A percentile compares a stretch with the other conserved stretches of the same genome.
Conservation (phyloP, 345 rosid species). For the Passiflora organensis region DNA sequence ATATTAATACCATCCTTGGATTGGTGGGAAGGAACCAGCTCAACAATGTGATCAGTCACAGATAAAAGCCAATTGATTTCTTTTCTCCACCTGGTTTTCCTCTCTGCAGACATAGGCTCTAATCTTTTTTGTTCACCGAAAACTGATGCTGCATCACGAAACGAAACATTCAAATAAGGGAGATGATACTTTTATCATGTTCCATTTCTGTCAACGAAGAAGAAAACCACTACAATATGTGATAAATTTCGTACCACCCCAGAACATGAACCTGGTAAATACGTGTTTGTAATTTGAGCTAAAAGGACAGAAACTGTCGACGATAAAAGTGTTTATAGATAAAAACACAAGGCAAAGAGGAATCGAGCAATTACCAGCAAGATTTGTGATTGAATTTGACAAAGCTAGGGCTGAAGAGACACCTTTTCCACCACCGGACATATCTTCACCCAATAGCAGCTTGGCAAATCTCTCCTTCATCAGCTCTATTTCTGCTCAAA, state of each 20-base stretch:
- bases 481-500: constrained; percentile 41
- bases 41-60: constrained; percentile 77
- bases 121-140: constrained; percentile 70
- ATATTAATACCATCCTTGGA: constrained; percentile 60
- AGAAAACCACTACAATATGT: no score
- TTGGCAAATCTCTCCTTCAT: constrained; percentile 68
- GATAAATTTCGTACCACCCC: no score
- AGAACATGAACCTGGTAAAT: no score
- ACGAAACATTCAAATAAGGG: not conserved
- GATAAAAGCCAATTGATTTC: constrained; percentile 84
- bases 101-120: constrained; percentile 77
- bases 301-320: no score
- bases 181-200: not conserved
- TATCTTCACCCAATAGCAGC: constrained; percentile 69
- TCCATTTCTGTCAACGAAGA: not conserved
- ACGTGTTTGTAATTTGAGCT: no score
- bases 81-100: constrained; percentile 75
- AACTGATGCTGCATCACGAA: constrained; percentile 53
- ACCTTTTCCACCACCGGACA: constrained; percentile 81
- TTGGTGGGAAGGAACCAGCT: constrained; percentile 79
- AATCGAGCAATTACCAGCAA: constrained; percentile 41
- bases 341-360: not conserved
- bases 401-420: constrained; percentile 68
- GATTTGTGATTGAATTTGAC: constrained; percentile 69
- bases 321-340: no score